Conservation (phyloP, 164 flowering plant species). For the Nymphaea colorata region DNA sequence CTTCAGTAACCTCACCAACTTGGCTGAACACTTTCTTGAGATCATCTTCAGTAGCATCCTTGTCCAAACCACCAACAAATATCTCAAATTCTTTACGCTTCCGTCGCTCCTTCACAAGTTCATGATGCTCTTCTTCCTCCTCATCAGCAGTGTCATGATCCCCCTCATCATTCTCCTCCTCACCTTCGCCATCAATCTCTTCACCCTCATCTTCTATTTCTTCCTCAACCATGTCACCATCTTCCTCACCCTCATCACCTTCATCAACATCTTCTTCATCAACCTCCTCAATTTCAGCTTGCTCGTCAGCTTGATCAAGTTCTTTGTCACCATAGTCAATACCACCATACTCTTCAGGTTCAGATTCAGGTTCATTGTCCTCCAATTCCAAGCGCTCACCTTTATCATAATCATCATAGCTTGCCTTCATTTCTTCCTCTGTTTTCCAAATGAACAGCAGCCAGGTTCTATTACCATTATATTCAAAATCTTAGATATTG, state of each 20-base stretch:
- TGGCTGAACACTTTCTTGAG: slow-evolving; percentile 63
- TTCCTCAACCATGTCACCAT: slow-evolving; percentile 39
- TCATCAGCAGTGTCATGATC: slow-evolving; percentile 34
- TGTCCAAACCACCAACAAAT: slow-evolving; percentile 93
- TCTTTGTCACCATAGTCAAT: slow-evolving; percentile 59
- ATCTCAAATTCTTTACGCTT: slow-evolving; percentile 96
- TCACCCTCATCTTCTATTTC: slow-evolving; percentile 53
- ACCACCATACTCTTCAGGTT: slow-evolving; percentile 47
- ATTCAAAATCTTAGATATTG: neutral
- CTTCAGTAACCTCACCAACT: slow-evolving; percentile 79
- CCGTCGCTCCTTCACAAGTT: slow-evolving; percentile 74
- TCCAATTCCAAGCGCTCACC: slow-evolving; percentile 70
- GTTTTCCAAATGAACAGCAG: slow-evolving; percentile 16
- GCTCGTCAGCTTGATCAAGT: slow-evolving; percentile 41
- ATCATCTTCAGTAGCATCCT: slow-evolving; percentile 85
- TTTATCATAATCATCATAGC: slow-evolving; percentile 57
- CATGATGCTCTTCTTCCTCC: slow-evolving; percentile 81
- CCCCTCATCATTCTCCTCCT: slow-evolving; percentile 32
- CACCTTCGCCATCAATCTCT: slow-evolving; percentile 48
- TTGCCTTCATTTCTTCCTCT: slow-evolving; percentile 54
- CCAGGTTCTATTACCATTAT: slow-evolving; percentile 1
- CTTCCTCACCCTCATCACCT: slow-evolving; percentile 41
- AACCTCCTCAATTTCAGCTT: slow-evolving; percentile 39
- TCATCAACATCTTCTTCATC: slow-evolving; percentile 50
- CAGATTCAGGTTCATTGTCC: slow-evolving; percentile 76